Evolutionary conservation across 169 alveolate species (phyloP).

Genomic region (Amoebophrya sp.): DNA sequence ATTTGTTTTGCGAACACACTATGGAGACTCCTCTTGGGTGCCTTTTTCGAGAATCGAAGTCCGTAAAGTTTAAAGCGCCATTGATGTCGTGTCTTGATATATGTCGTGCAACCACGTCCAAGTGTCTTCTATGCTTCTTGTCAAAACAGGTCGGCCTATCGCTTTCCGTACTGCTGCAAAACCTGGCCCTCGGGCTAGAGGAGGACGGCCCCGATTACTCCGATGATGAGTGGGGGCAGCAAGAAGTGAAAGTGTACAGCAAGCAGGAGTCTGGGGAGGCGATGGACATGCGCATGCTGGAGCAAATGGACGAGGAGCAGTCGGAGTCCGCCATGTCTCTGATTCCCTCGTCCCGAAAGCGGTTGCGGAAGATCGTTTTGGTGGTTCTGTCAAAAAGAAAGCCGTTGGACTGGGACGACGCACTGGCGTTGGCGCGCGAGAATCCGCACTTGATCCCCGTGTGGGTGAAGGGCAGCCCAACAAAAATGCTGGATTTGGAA

Average conservation of each 20-base stretch:
- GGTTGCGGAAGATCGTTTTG: background rate
- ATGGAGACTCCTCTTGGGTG: background rate
- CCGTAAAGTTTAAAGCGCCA: too few species aligned
- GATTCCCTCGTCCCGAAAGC: background rate
- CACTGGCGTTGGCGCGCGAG: background rate
- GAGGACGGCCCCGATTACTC: background rate
- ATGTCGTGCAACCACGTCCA: too few species aligned
- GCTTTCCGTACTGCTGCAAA: background rate
- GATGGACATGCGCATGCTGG: background rate
- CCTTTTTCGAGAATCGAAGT: too few species aligned
- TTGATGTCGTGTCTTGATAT: too few species aligned
- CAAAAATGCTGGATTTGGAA: conserved; percentile 1
- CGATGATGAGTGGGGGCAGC: background rate
- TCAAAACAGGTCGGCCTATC: too few species aligned
- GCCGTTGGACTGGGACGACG: conserved; percentile 5
- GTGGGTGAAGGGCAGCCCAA: background rate
- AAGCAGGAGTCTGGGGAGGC: background rate
- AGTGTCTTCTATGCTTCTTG: too few species aligned
- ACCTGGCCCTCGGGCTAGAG: background rate
- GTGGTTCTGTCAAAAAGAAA: background rate
- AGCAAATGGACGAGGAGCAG: background rate
- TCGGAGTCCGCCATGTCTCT: background rate
- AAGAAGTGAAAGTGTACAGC: background rate
- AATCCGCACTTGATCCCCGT: background rate
- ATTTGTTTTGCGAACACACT: background rate